Percentiles rank a stretch among this genome's conserved stretches.
Conservation (phyloP, 169 alveolate species). For the Eimeria necatrix region DNA sequence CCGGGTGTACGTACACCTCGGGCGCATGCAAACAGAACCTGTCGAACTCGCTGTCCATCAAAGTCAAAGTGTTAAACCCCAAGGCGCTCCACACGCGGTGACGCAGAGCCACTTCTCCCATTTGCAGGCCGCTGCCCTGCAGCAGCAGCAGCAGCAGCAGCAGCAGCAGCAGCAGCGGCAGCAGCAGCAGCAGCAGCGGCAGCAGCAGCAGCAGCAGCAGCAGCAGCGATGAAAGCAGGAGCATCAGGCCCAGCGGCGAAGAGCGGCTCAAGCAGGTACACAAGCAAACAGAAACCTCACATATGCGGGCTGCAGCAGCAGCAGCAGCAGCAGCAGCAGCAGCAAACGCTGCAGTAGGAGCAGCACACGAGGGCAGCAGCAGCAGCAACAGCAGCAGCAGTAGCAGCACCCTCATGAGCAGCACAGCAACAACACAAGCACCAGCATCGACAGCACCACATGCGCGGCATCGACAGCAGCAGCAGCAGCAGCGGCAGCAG, state of each 20-base stretch:
- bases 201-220: no score
- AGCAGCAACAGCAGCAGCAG: not conserved
- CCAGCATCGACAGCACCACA: no score
- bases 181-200: no score
- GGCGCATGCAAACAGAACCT: slow-evolving; percentile 31
- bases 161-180: not conserved
- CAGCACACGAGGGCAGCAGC: no score
- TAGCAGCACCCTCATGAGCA: not conserved
- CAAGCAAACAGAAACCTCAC: no score
- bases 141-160: not conserved
- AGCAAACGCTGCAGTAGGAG: no score
- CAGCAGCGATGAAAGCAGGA: not conserved
- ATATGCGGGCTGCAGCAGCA: no score
- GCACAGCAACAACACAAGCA: no score
- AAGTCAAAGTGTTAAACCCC: slow-evolving; percentile 35
- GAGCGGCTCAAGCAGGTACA: no score
- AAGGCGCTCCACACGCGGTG: slow-evolving; percentile 53
- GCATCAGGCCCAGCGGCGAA: not conserved
- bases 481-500: not conserved
- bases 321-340: no score
- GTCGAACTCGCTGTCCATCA: slow-evolving; percentile 55
- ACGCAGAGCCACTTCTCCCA: slow-evolving; percentile 63
- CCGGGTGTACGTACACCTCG: not conserved
- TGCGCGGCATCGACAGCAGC: no score
- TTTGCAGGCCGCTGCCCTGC: slow-evolving; percentile 60